Percentiles rank a stretch among this genome's conserved stretches.
These are phyloP conservation scores for Penicillium thymicola DNA, from an alignment of 2,329 filamentous ascomycete species.

Conservation along the genomic window DNA sequence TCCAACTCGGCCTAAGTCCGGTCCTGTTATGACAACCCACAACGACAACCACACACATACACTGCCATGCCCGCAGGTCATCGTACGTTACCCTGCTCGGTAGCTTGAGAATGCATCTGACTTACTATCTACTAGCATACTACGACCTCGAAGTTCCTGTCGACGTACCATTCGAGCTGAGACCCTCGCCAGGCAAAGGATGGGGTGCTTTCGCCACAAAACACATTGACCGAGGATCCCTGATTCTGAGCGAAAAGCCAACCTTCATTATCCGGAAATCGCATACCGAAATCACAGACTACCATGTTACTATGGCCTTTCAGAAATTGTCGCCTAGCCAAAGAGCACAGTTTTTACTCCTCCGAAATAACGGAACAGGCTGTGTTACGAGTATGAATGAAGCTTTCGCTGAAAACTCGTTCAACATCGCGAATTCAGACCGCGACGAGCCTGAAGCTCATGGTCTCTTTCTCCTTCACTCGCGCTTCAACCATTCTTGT, in stretches of 20 bases:
- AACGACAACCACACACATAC: not conserved
- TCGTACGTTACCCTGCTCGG: not conserved
- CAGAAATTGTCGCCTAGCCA: not conserved
- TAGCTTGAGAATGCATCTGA: not conserved
- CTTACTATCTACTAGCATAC: not conserved
- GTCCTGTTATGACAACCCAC: not conserved
- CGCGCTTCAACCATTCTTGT: constrained; percentile 6
- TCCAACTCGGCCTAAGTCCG: not conserved
- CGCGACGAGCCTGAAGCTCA: not conserved
- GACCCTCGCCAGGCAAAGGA: not conserved
- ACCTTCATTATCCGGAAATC: not conserved
- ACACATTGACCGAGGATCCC: not conserved
- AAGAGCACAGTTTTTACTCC: not conserved
- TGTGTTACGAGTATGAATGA: not conserved
- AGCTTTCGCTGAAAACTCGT: not conserved
- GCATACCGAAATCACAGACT: not conserved
- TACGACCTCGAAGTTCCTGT: not conserved
- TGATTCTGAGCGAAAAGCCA: not conserved
- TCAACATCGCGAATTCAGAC: not conserved
- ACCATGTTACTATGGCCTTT: not conserved
- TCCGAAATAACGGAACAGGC: not conserved
- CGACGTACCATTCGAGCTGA: not conserved
- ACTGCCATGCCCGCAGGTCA: not conserved
- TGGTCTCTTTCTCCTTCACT: not conserved
- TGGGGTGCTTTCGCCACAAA: not conserved